phyloP scores from a whole-genome alignment of 2,329 filamentous ascomycete genomes.

The Elsinoe perseae region DNA sequence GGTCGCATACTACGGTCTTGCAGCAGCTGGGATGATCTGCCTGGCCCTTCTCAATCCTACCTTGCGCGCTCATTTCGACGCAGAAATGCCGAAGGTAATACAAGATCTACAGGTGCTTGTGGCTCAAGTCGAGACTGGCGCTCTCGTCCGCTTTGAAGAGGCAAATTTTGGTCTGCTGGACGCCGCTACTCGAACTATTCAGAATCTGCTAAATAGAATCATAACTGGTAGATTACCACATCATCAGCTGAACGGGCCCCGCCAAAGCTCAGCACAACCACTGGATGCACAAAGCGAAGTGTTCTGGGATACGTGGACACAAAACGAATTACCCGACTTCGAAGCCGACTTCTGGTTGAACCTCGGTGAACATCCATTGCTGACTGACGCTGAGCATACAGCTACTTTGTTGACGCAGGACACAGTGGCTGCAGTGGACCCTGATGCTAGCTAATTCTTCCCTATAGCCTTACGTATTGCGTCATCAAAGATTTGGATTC shows the following conservation, averaged over 20 bases:
- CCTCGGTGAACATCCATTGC: constrained; percentile 27
- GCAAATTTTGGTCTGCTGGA: constrained; percentile 27
- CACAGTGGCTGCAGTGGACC: background rate
- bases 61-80: background rate
- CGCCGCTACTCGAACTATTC: constrained; percentile 27
- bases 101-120: constrained; percentile 29
- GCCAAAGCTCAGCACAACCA: background rate
- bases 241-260: constrained; percentile 2
- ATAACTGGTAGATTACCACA: constrained; percentile 13
- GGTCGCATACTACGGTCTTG: constrained; percentile 31
- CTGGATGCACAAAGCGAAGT: constrained; percentile 18
- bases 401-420: background rate
- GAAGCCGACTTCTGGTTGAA: constrained; percentile 29
- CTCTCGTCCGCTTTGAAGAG: constrained; percentile 24
- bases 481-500: too few species aligned
- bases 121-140: constrained; percentile 28
- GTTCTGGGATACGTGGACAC: constrained; percentile 19
- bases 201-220: constrained; percentile 23
- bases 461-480: too few species aligned
- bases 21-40: constrained; percentile 31
- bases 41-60: constrained; percentile 25
- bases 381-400: constrained; percentile 7
- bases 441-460: too few species aligned
- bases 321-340: constrained; percentile 21
- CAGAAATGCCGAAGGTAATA: constrained; percentile 22